Evolutionary conservation across 352 stramenopile species (phyloP).

Genomic region (Phytopythium ostracodes): DNA sequence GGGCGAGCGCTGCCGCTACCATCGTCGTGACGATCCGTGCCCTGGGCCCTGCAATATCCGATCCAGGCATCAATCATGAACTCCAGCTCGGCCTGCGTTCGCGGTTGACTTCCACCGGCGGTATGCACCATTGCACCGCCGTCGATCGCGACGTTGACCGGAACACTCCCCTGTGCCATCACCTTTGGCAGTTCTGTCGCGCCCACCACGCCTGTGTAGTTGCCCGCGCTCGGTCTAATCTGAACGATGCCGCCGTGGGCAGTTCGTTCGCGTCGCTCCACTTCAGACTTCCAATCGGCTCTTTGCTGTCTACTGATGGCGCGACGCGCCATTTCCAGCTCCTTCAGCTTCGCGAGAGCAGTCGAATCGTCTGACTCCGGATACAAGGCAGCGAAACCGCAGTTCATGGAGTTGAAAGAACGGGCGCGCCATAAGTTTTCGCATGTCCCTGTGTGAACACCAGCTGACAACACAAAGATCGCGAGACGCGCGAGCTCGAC

Average conservation of each 20-base stretch:
- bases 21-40: background rate
- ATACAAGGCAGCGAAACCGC: background rate
- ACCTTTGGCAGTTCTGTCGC: background rate
- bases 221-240: background rate
- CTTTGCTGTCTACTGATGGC: background rate
- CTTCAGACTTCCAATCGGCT: background rate
- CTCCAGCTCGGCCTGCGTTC: background rate
- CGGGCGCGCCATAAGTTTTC: conserved; percentile 16
- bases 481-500: conserved; percentile 1
- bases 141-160: background rate
- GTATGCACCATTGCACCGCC: background rate
- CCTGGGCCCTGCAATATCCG: background rate
- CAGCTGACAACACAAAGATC: background rate
- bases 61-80: background rate
- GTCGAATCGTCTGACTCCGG: background rate
- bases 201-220: background rate
- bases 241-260: background rate
- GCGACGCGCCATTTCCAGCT: background rate
- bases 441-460: background rate
- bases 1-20: background rate
- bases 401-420: background rate
- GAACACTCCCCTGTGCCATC: background rate
- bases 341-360: background rate
- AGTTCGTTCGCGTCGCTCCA: background rate
- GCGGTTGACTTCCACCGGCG: background rate